Evolutionary conservation across 371 early-diverging fungal genomes (phyloP).

Genomic region (Chytridium lagenaria): DNA sequence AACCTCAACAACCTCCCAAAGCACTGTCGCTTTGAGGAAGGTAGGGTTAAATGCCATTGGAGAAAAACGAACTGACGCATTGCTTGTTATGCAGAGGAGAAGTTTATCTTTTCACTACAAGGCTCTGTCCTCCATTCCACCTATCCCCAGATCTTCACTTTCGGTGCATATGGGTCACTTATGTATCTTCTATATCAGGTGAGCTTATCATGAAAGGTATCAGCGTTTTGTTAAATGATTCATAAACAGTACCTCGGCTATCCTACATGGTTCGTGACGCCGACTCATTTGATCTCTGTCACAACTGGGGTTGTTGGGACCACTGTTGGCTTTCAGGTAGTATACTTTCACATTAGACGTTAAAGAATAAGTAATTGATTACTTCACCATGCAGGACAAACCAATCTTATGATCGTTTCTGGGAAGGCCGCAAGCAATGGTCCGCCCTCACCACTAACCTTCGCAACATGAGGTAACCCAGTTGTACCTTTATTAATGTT

Average conservation of each 20-base stretch:
- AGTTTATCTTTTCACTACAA: not conserved
- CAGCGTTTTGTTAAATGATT: not conserved
- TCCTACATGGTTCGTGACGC: not conserved
- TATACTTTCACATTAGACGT: not conserved
- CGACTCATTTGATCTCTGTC: not conserved
- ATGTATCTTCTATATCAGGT: conserved; percentile 1
- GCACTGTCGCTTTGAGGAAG: conserved; percentile 19
- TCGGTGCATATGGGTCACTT: conserved; percentile 4
- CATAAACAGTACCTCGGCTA: not conserved
- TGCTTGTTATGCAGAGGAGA: conserved; percentile 8
- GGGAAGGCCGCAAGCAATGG: conserved; percentile 31
- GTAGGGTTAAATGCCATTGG: conserved; percentile 2
- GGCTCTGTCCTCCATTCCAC: not conserved
- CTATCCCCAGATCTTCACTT: conserved; percentile 5
- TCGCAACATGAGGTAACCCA: conserved; percentile 20
- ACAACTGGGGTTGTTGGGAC: conserved; percentile 16
- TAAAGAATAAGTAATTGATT: conserved; percentile 43
- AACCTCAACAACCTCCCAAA: conserved; percentile 17
- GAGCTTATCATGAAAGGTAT: not conserved
- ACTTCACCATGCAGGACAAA: conserved; percentile 17
- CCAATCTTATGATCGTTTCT: conserved; percentile 29
- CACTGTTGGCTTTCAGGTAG: conserved; percentile 13
- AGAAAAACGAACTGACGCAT: too few relatives aligned
- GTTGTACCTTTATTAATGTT: too few relatives aligned
- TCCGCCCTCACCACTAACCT: conserved; percentile 1